These are phyloP conservation scores for Candida peoriensis DNA, from an alignment of 805 yeast species.

Conservation along the genomic window DNA sequence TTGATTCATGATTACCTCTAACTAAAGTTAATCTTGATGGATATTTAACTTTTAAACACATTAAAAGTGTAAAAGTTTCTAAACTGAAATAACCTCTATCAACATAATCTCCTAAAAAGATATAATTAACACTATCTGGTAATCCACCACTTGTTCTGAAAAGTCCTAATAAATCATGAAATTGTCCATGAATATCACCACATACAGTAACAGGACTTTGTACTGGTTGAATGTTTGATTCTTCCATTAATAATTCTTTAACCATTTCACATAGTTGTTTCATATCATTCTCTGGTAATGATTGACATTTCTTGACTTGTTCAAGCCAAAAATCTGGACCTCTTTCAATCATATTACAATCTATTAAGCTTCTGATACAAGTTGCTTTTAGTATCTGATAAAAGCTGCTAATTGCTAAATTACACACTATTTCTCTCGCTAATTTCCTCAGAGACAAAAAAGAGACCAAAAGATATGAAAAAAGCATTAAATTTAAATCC, in stretches of 20 bases:
- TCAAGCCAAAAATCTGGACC: slow-evolving; percentile 98
- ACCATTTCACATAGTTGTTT: slow-evolving; percentile 93
- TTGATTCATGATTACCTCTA: slow-evolving; percentile 95
- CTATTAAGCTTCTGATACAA: too few relatives aligned
- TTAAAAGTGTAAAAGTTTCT: slow-evolving; percentile 88
- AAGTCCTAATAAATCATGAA: slow-evolving; percentile 87
- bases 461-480: too few relatives aligned
- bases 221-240: slow-evolving; percentile 90
- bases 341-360: slow-evolving; percentile 62
- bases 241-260: slow-evolving; percentile 93
- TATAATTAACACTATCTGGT: slow-evolving; percentile 76
- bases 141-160: slow-evolving; percentile 91
- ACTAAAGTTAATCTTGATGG: slow-evolving; percentile 85
- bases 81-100: slow-evolving; percentile 96
- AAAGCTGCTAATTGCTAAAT: too few relatives aligned
- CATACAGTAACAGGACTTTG: slow-evolving; percentile 92
- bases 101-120: slow-evolving; percentile 93
- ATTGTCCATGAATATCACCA: slow-evolving; percentile 98
- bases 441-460: too few relatives aligned
- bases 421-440: too few relatives aligned
- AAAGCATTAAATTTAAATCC: too few relatives aligned
- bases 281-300: slow-evolving; percentile 89
- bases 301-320: slow-evolving; percentile 83
- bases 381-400: too few relatives aligned
- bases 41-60: slow-evolving; percentile 88